Conservation (phyloP, 306 rosid species). For the Lithocarpus polystachyus region DNA sequence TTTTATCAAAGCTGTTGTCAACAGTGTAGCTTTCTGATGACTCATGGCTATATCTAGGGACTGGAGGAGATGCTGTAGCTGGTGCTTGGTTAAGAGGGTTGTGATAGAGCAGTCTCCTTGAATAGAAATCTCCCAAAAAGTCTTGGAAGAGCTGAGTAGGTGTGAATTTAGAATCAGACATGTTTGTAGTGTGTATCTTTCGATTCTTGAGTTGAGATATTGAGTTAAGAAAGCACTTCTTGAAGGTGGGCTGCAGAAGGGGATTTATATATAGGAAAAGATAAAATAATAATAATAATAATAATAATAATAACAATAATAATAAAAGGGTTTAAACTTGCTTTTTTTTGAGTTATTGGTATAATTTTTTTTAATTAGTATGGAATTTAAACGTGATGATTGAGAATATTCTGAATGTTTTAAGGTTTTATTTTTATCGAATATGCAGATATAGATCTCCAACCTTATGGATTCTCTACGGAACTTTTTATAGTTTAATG, state of each 20-base stretch:
- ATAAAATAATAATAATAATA: too few species aligned
- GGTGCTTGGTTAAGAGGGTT: slow-evolving; percentile 38
- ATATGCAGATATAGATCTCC: slow-evolving; percentile 22
- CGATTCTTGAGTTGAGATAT: background rate
- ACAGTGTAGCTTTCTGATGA: slow-evolving; percentile 28
- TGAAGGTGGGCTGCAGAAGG: slow-evolving; percentile 16
- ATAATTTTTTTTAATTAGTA: background rate
- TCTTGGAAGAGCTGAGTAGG: slow-evolving; percentile 31
- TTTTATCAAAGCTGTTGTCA: slow-evolving; percentile 68
- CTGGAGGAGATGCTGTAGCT: slow-evolving; percentile 29
- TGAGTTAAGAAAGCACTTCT: slow-evolving; percentile 16
- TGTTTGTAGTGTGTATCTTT: slow-evolving; percentile 13
- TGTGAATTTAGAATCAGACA: slow-evolving; percentile 42
- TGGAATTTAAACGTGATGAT: background rate
- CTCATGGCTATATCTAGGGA: slow-evolving; percentile 15
- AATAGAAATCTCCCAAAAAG: slow-evolving; percentile 35
- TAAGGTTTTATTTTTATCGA: background rate
- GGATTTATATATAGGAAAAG: slow-evolving; percentile 30
- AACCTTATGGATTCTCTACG: slow-evolving; percentile 56
- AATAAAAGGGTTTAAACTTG: background rate
- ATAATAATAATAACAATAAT: too few species aligned
- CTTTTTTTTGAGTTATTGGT: background rate
- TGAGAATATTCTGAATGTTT: slow-evolving; percentile 32
- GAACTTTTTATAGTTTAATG: slow-evolving; percentile 25
- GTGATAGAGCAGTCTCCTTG: slow-evolving; percentile 66